Percentiles rank a stretch among this genome's conserved stretches.
Evolutionary conservation across 2,329 filamentous ascomycete species (phyloP).

Genomic region (Neophaeococcomyces aloes): DNA sequence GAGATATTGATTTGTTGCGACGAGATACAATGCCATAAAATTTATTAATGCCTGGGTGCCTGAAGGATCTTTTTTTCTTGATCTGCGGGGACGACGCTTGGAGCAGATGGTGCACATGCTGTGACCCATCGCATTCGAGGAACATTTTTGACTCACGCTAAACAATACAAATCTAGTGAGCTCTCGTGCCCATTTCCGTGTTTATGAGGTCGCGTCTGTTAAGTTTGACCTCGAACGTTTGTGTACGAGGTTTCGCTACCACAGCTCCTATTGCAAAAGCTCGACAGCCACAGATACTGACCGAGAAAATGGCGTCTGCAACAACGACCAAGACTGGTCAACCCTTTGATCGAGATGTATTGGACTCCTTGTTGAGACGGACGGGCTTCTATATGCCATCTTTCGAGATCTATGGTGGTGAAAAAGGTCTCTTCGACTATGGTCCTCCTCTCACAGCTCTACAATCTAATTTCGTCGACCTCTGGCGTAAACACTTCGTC

Average conservation of each 20-base stretch:
- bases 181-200: neutral
- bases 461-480: slow-evolving; percentile 76
- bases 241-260: slow-evolving; percentile 32
- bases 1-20: neutral
- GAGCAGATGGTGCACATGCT: neutral
- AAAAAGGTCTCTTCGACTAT: slow-evolving; percentile 85
- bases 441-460: slow-evolving; percentile 79
- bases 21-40: no score
- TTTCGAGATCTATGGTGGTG: slow-evolving; percentile 90
- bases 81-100: no score
- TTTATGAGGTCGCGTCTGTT: slow-evolving; percentile 24
- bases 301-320: slow-evolving; percentile 27
- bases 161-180: neutral
- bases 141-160: slow-evolving; percentile 2
- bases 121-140: neutral
- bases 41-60: no score
- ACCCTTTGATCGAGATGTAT: slow-evolving; percentile 68
- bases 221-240: slow-evolving; percentile 23
- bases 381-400: slow-evolving; percentile 90
- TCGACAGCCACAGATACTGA: neutral
- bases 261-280: slow-evolving; percentile 25
- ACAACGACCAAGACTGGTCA: slow-evolving; percentile 78
- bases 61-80: no score
- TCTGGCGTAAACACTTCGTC: slow-evolving; percentile 89
- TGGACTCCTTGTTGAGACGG: slow-evolving; percentile 78